A percentile compares a stretch with the other conserved stretches of the same genome.
These are phyloP conservation scores for Collybia sp. DNA, from an alignment of 768 basidiomycete species.

Conservation along the genomic window DNA sequence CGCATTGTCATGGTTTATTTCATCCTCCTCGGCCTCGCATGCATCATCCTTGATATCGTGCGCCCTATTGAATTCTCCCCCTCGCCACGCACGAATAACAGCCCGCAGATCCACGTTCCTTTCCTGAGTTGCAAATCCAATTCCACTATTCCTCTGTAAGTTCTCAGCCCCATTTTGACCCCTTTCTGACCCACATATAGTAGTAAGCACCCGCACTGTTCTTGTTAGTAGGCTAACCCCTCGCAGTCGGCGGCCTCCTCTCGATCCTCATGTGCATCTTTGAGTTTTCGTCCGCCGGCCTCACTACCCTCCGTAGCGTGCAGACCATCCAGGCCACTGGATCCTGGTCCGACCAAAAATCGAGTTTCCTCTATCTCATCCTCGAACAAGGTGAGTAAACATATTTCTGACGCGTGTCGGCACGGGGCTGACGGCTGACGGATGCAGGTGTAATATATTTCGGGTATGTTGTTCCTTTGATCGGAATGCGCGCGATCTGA, in stretches of 20 bases:
- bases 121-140: slow-evolving; percentile 5
- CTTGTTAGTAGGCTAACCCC: too few species aligned
- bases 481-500: not conserved
- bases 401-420: not conserved
- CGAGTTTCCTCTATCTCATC: slow-evolving; percentile 16
- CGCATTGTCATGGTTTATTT: slow-evolving; percentile 12
- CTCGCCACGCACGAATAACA: not conserved
- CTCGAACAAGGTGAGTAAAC: slow-evolving; percentile 20
- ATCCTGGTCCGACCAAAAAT: slow-evolving; percentile 9
- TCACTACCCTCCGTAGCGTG: slow-evolving; percentile 18
- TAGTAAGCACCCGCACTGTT: too few species aligned
- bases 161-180: not conserved
- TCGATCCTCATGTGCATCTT: slow-evolving; percentile 23
- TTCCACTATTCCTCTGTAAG: slow-evolving; percentile 8
- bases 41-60: slow-evolving; percentile 19
- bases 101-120: slow-evolving; percentile 13
- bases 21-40: slow-evolving; percentile 12
- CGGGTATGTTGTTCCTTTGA: slow-evolving; percentile 10
- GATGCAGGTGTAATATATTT: slow-evolving; percentile 21
- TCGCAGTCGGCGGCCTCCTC: slow-evolving; percentile 17
- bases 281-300: slow-evolving; percentile 16
- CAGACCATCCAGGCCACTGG: slow-evolving; percentile 16
- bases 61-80: not conserved
- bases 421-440: not conserved
- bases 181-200: too few species aligned